Base-by-base conservation (phyloP, 805 yeast genomes). In the Kuraishia piskuri region DNA sequence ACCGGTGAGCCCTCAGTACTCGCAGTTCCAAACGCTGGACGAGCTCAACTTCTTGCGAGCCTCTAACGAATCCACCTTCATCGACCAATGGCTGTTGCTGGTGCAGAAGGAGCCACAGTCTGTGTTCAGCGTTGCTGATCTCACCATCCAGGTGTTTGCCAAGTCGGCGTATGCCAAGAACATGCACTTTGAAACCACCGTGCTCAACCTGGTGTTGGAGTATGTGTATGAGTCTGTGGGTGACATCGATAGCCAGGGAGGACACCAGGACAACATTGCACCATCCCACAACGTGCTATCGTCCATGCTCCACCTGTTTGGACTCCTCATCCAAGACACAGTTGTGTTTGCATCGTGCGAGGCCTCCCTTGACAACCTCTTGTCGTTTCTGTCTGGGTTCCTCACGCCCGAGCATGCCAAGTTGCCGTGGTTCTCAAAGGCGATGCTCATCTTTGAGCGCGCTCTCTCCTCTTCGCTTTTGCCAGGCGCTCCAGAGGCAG, bases 401-500 rank as follows among this genome's bases (percentile, higher is more conserved):
- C 55, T 81, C 10, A 64, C 58, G 1, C 67, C 73, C 1, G 73
- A 72, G 44, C 61, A 64, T 54, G 68, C 67, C 2, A 74, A 78
- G 55, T 61, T 71, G 24, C 71, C 74, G 17, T 88, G 88, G 85
- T 80, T 82, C 59, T 77, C 85, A 0, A 73, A 78, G 54, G 80
- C 82, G 0, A 63, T 89, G 37, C 65, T 74, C 23, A 74, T 83
- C 3, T 71, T 82, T 49, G 88, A 83, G 53, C 78, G 77, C 37
- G 66, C 83, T 2, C 60, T 87, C 47, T 71, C 83, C 1, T 76
- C 73, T 46, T 70, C 80, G 2, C 74, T 73, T 36, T 68, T 81
- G 3, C 89, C 90, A 0, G 60, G 59, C 49, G 67, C 79, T 7
- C 88, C 88, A 0, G 56, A 57, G 1, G 64, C 73, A 6, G 78